Evolutionary conservation across 768 basidiomycete genomes (phyloP).

Genomic region (Serendipita vermifera): DNA sequence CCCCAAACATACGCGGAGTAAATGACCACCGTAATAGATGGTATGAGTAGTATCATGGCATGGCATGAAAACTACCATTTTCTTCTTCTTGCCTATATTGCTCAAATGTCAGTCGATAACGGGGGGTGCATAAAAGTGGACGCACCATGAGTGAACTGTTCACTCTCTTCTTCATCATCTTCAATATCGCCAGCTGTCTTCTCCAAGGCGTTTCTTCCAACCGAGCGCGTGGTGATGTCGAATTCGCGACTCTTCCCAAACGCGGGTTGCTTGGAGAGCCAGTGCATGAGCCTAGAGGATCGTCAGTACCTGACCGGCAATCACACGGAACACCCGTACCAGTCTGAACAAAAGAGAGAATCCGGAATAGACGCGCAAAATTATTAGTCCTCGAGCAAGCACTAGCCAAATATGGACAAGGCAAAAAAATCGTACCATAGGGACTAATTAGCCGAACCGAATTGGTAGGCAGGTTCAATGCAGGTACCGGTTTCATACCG

Average conservation of each 20-base stretch:
- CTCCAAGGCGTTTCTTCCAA: conserved; percentile 49
- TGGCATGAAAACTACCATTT: conserved; percentile 78
- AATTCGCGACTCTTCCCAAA: conserved; percentile 83
- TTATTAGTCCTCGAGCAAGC: background rate
- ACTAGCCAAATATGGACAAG: background rate
- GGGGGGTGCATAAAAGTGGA: no score
- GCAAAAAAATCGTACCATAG: conserved; percentile 13
- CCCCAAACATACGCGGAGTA: conserved; percentile 51
- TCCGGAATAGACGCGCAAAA: conserved; percentile 13
- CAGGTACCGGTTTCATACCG: no score
- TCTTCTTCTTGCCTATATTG: conserved; percentile 36
- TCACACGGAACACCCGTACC: background rate
- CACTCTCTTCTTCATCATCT: conserved; percentile 64
- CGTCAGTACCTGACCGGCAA: background rate
- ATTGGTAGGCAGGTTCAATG: no score
- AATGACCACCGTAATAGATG: conserved; percentile 81
- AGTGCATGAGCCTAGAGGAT: conserved; percentile 66
- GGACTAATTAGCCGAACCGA: no score
- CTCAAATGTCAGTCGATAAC: background rate
- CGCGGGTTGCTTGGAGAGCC: conserved; percentile 86
- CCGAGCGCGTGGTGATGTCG: conserved; percentile 72
- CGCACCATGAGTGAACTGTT: conserved; percentile 16
- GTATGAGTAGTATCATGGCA: conserved; percentile 73
- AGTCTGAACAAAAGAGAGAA: conserved; percentile 14
- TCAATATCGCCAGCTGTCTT: conserved; percentile 61